Evolutionary conservation across 2,329 filamentous ascomycete genomes (phyloP).

Genomic region (Hirsutella minnesotensis): DNA sequence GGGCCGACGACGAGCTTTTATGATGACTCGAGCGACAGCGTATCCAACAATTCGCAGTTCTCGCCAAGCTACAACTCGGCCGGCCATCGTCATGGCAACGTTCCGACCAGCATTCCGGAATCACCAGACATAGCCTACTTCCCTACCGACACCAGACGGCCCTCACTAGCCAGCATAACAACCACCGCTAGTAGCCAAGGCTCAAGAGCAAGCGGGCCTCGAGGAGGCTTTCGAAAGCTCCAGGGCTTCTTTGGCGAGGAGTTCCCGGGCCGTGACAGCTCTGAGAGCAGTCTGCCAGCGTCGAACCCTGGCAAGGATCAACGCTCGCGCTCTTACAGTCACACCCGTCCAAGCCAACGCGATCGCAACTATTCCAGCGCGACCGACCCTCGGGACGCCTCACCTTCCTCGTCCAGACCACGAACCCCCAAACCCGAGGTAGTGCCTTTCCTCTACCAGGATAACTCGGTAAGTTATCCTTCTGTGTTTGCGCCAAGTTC

Average conservation of each 20-base stretch:
- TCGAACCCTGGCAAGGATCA: constrained; percentile 41
- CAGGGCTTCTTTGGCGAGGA: constrained; percentile 92
- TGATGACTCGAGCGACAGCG: constrained; percentile 63
- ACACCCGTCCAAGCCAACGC: constrained; percentile 44
- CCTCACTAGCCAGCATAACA: constrained; percentile 71
- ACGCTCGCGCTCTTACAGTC: constrained; percentile 51
- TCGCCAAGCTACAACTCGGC: constrained; percentile 55
- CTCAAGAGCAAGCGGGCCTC: constrained; percentile 60
- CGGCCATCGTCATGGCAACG: constrained; percentile 15
- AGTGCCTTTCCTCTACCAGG: constrained; percentile 94
- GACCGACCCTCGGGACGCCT: constrained; percentile 60
- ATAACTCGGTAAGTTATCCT: constrained; percentile 47
- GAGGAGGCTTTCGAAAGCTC: constrained; percentile 68
- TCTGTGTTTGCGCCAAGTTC: constrained; percentile 1
- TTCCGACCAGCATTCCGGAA: constrained; percentile 34
- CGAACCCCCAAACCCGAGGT: constrained; percentile 86
- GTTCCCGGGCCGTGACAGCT: constrained; percentile 61
- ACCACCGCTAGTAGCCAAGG: constrained; percentile 77
- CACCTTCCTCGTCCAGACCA: constrained; percentile 65
- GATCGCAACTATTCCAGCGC: constrained; percentile 74
- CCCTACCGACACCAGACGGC: constrained; percentile 59
- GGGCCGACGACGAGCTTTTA: constrained; percentile 49
- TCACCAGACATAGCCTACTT: constrained; percentile 49
- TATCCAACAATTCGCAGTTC: constrained; percentile 50
- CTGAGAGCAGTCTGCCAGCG: constrained; percentile 53